phyloP scores from a whole-genome alignment of 306 rosid species.

The Phaseolus lunatus region DNA sequence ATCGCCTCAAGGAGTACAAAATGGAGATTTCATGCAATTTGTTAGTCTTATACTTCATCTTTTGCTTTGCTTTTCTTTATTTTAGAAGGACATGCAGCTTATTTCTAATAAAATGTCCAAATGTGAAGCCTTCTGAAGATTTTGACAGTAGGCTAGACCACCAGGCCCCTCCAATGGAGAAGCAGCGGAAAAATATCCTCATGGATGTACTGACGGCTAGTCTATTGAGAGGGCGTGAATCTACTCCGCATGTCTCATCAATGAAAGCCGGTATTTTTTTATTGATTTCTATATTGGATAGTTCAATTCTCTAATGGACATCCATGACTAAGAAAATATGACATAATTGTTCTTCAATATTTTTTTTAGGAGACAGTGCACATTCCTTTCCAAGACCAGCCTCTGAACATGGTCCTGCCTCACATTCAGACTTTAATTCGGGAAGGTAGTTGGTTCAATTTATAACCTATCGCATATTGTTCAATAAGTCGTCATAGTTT shows the following conservation, averaged over 20 bases:
- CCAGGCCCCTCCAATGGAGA: constrained; percentile 54
- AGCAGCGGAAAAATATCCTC: constrained; percentile 44
- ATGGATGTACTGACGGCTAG: constrained; percentile 53
- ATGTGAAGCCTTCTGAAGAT: constrained; percentile 67
- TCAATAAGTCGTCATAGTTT: constrained; percentile 2
- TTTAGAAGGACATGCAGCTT: constrained; percentile 25
- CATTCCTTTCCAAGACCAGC: constrained; percentile 59
- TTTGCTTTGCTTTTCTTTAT: constrained; percentile 32
- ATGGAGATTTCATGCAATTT: constrained; percentile 51
- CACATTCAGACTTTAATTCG: constrained; percentile 53
- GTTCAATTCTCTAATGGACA: constrained; percentile 19
- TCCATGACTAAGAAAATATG: constrained; percentile 28
- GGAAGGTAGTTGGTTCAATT: constrained; percentile 59
- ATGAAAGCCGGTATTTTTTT: constrained; percentile 63
- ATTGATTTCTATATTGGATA: constrained; percentile 25
- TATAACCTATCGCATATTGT: constrained; percentile 9
- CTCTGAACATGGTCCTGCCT: constrained; percentile 64
- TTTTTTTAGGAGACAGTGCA: constrained; percentile 53
- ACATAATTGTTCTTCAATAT: constrained; percentile 23
- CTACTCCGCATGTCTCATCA: constrained; percentile 54
- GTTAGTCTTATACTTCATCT: constrained; percentile 51
- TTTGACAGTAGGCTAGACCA: constrained; percentile 54
- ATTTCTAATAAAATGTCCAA: constrained; percentile 41
- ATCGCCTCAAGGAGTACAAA: constrained; percentile 52
- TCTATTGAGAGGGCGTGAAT: constrained; percentile 46